Base-by-base conservation (phyloP, 2,329 filamentous ascomycete genomes). In the Gremmenia infestans region DNA sequence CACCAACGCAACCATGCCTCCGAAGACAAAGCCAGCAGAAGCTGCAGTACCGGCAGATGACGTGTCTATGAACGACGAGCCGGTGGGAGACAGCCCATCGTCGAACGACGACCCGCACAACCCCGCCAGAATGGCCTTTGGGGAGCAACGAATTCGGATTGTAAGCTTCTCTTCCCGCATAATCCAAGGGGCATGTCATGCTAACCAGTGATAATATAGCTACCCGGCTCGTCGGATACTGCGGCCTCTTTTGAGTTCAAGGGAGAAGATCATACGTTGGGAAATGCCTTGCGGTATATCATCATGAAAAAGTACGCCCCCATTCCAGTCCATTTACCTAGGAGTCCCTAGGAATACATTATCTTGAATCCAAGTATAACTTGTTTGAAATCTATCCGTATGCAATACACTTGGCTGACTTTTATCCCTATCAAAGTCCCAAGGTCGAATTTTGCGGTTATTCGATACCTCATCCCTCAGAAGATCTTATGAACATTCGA, bases 401-500 rank as follows among this genome's bases (percentile, higher is more conserved):
- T 25, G n/a, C 43, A 14, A 22, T 28, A 28, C 52, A 14, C 9
- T 8, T 49, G 47, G 28, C 48, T 57, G 45, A 55, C 35, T 37
- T 11, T 42, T 23, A 22, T 19, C 28, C 4, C 37, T 32, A 23
- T 22, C 52, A 52, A 62, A 97, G 93, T 72, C 93, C 94, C 32
- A 85, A 94, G 61, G 94, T 99, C 58, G 94, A 99, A 72, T 97
- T 99, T 75, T 97, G 94, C 74, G 94, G 93, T 59, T 99, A 99
- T 73, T 90, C 93, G 7, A 97, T 99, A 59, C 94, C 94, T 32
- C 94, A 99, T 74, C 94, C 94, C 50, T 96, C 92, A 40, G 94
- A 99, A 74, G 78, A 86, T 42, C 94, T 96, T 75, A 96, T 99
- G 93, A 96, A 97, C 70, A 78, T 99, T 60, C 85, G 94, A 67